These are phyloP conservation scores for Quercus phellos DNA, from an alignment of 331 rosid genomes.

Conservation along the genomic window DNA sequence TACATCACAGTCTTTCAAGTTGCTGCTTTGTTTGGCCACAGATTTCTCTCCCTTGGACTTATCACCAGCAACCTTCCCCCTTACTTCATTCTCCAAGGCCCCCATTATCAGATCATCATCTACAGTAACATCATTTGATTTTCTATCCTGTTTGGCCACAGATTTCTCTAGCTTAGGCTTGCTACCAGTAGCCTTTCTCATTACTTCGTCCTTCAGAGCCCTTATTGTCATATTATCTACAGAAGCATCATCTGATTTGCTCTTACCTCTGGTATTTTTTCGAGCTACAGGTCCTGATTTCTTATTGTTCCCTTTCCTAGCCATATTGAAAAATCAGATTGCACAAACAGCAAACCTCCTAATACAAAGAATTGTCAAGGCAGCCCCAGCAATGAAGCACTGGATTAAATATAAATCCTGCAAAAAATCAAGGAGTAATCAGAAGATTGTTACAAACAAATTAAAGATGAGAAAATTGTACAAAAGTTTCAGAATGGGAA, in stretches of 20 bases:
- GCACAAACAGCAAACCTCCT: neutral
- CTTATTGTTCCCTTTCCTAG: neutral
- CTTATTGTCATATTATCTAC: neutral
- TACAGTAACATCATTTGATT: neutral
- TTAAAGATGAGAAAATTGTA: neutral
- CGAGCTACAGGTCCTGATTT: neutral
- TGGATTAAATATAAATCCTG: neutral
- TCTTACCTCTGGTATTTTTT: neutral
- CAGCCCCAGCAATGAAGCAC: neutral
- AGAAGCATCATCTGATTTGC: neutral
- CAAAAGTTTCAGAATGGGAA: neutral
- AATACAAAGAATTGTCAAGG: neutral
- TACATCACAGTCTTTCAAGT: neutral
- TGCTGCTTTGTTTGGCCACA: constrained; percentile 1
- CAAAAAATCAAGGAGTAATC: neutral
- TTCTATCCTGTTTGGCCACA: neutral
- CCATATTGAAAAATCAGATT: neutral
- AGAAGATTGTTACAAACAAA: neutral
- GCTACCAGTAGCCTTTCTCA: neutral
- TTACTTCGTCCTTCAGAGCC: neutral
- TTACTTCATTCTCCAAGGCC: neutral
- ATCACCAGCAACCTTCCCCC: neutral
- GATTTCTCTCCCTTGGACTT: neutral
- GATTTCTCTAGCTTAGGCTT: neutral
- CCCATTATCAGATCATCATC: neutral